A percentile compares a stretch with the other conserved stretches of the same genome.
These are phyloP conservation scores for Ustilago trichophora DNA, from an alignment of 1,284 basidiomycete species.

Conservation along the genomic window DNA sequence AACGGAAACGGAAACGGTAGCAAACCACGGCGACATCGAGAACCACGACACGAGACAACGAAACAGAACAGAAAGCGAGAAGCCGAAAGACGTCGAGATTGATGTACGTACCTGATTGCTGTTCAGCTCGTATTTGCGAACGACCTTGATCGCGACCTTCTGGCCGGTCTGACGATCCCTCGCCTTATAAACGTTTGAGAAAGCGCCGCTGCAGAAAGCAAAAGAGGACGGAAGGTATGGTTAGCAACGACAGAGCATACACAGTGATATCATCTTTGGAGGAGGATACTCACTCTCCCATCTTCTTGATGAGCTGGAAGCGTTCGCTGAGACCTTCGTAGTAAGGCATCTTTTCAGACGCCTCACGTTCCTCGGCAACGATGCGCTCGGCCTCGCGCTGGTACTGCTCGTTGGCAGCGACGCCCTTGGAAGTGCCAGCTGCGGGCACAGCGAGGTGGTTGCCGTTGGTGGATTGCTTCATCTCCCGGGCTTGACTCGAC, in stretches of 20 bases:
- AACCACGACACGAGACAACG: conserved; percentile 23
- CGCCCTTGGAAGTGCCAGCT: conserved; percentile 20
- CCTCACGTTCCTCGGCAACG: conserved; percentile 56
- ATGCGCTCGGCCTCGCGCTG: conserved; percentile 53
- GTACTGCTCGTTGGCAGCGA: conserved; percentile 45
- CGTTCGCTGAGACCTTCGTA: conserved; percentile 59
- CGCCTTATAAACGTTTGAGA: conserved; percentile 98
- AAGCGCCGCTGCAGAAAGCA: no score
- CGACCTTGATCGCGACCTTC: conserved; percentile 95
- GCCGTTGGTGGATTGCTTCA: conserved; percentile 28
- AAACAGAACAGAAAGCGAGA: conserved; percentile 49
- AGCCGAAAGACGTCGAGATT: conserved; percentile 67
- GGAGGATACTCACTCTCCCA: no score
- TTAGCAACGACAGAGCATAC: neutral
- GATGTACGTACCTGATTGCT: conserved; percentile 79
- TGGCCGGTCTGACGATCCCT: conserved; percentile 78
- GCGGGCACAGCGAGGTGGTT: conserved; percentile 23
- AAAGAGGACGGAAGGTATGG: neutral
- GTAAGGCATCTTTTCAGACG: conserved; percentile 58
- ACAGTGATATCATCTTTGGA: conserved; percentile 32
- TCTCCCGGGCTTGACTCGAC: conserved; percentile 18
- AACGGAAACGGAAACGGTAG: conserved; percentile 2
- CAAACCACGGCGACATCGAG: conserved; percentile 13
- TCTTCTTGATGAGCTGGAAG: conserved; percentile 58
- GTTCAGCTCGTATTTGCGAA: conserved; percentile 95